A percentile compares a stretch with the other conserved stretches of the same genome.
These are phyloP conservation scores for Gypsophila paniculata DNA, from an alignment of 179 eudicot genomes.

Conservation along the genomic window DNA sequence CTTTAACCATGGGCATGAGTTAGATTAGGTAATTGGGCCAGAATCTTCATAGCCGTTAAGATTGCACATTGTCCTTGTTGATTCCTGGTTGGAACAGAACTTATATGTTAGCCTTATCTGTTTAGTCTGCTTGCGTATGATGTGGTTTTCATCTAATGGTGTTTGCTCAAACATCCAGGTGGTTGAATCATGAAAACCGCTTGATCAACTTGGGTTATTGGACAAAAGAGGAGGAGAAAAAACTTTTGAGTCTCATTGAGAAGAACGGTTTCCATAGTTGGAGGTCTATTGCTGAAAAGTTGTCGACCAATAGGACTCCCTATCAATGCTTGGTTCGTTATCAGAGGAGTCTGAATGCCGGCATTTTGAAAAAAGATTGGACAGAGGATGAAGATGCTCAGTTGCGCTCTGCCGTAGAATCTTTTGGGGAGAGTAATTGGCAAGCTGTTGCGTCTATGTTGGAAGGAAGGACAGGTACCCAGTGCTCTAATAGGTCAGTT, in stretches of 20 bases:
- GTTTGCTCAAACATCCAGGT: slow-evolving; percentile 44
- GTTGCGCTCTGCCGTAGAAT: slow-evolving; percentile 68
- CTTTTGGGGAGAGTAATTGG: slow-evolving; percentile 84
- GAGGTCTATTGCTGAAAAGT: slow-evolving; percentile 52
- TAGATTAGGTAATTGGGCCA: not conserved
- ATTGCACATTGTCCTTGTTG: not conserved
- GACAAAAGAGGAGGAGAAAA: slow-evolving; percentile 60
- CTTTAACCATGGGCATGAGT: not conserved
- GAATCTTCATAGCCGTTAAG: not conserved
- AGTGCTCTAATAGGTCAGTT: slow-evolving; percentile 93
- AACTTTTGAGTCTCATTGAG: slow-evolving; percentile 54
- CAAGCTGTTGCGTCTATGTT: slow-evolving; percentile 65
- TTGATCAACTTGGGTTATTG: slow-evolving; percentile 53
- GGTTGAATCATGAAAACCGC: slow-evolving; percentile 70
- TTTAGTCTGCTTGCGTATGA: not conserved
- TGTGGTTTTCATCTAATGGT: not conserved
- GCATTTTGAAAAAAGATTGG: slow-evolving; percentile 78
- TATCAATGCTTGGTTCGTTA: slow-evolving; percentile 79
- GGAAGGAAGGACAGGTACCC: slow-evolving; percentile 87
- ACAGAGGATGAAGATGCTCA: slow-evolving; percentile 68
- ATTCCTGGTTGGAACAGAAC: not conserved
- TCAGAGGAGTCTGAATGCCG: slow-evolving; percentile 82
- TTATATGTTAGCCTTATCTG: not conserved
- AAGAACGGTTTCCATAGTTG: slow-evolving; percentile 59
- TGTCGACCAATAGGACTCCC: slow-evolving; percentile 74